Base-by-base conservation (phyloP, 495 filamentous ascomycete genomes). In the Penicillium pulvis region DNA sequence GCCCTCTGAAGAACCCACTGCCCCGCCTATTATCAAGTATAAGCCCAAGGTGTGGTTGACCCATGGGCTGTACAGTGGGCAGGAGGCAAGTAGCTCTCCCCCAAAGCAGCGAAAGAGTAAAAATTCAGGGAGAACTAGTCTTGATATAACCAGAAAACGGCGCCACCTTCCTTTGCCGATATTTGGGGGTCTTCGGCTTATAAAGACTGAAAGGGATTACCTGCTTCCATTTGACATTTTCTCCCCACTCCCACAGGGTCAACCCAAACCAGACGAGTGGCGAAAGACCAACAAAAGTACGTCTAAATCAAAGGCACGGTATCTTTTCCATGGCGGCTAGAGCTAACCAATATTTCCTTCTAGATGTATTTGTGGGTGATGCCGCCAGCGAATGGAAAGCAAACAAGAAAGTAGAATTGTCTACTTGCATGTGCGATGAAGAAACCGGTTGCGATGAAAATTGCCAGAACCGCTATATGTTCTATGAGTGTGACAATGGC, bases 381-480 rank as follows among this genome's bases (percentile, higher is more conserved):
- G 90, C 94, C 30, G 83, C 80, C n/a, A 82, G 85, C 12, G 79
- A 89, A 58, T 97, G 94, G 93, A 90, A 89, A 67, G 90, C 89
- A 60, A 85, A 82, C 56, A 88, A 87, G 45, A 83, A 84, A 16
- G 80, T 88, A 56, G 88, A 91, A 55, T 79, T 90, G 39, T 93
- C 88, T 23, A 84, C 81, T 42, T 98, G 94, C 71, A 85, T 91
- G 58, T 98, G 94, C 71, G 83, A 76, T 11, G 76, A 81, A 42
- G 87, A 90, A 28, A 85, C 84, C 43, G 91, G 91, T 30, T 98
- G 94, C 66, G 91, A 86, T 60, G 92, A 96, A 52, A 79, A 87
- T 59, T 98, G 94, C 74, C 87, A 93, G 65, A 98, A 98, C 66
- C 85, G 92, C 46, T 90, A 90, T 75, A 97, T 98, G 91, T 86